Evolutionary conservation across 1,284 basidiomycete species (phyloP), one percentile per base, ranked within the genome.

Genomic region (Termitomyces sp.): DNA sequence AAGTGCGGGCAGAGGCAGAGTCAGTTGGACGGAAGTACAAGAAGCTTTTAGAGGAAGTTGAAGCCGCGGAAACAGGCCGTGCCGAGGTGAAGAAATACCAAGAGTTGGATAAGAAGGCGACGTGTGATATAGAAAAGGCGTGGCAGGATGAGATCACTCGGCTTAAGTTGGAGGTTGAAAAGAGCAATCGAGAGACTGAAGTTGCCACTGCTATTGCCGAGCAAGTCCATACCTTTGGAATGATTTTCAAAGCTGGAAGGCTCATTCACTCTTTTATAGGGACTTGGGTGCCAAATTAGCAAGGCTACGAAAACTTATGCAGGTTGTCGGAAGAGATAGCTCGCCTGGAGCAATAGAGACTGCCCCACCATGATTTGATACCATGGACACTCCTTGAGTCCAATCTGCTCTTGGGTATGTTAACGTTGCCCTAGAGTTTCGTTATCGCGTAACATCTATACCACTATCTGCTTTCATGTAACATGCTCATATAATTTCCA

Each of bases 231-330:
- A 46, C 7, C 34, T 47, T 50, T 50, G 45, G 43, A 55, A 48
- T 34, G 34, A 28, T 48, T 48, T n/a, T 28, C 6, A 48, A 28
- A 38, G 34, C 34, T 48, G 21, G 47, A 38, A 48, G 38, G 34
- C 47, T 48, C n/a, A 48, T 28, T 8, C 1, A 19, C 12, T 28
- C 28, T 12, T 48, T 26, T 1, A 12, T 58, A 88, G 86, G 62
- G 70, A 74, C 42, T 67, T 88, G 24, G 72, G 83, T 2, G 71
- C 73, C 42, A 86, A 88, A 62, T 75, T 90, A 26, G 77, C 80
- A 40, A 76, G 86, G 54, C 68, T 90, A 61, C 75, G 85, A 63
- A 75, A 87, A 55, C 76, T 90, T 40, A 89, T 90, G 80, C 84
- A 81, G 61, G 70, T 70, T 45, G 67, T 65, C 50, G 68, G 67